Evolutionary conservation across 2,329 filamentous ascomycete genomes (phyloP), one percentile per base, ranked within the genome.

Genomic region (Alternaria gansuensis): DNA sequence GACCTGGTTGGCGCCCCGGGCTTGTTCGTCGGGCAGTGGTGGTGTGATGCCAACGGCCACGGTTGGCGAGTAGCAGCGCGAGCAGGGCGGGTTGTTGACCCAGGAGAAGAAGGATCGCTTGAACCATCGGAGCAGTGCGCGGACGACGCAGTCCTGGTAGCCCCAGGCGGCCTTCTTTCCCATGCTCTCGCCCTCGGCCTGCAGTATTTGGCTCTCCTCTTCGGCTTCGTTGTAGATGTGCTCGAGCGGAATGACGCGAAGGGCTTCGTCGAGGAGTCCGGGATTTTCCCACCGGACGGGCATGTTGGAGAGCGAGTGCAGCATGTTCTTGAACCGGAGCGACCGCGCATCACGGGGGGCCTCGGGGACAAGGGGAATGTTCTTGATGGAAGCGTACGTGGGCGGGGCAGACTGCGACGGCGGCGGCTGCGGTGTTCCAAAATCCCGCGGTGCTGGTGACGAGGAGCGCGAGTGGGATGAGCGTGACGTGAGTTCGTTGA

Each of bases 261-360:
- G 82, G 4, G 94, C 95, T 77, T 98, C 94, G 75, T 99, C 95
- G 51, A 99, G 82, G 10, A 98, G 82, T 34, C 95, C 95, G 0
- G 95, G 94, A 77, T 99, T 98, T 79, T 99, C 95, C 81, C 96
- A 99, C 76, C 94, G 95, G 21, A 89, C 90, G 17, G 95, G 95
- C 44, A 93, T 97, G 59, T 90, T 85, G 14, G 94, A 97, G 21
- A 98, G 81, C 21, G 91, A 92, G 66, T 96, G 86, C 43, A 98
- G 85, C 61, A 96, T 85, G 78, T 90, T 96, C 62, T 79, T 78
- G 73, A 84, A 83, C 51, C 81, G 80, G 37, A 82, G 67, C 11
- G 80, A 82, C 53, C 80, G 80, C 49, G 76, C 71, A 64, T 84
- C 82, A 43, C 73, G 75, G 6, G 95, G 94, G 24, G 92, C 85